Evolutionary conservation across 345 rosid genomes (phyloP).

Genomic region (Garcia nutans): DNA sequence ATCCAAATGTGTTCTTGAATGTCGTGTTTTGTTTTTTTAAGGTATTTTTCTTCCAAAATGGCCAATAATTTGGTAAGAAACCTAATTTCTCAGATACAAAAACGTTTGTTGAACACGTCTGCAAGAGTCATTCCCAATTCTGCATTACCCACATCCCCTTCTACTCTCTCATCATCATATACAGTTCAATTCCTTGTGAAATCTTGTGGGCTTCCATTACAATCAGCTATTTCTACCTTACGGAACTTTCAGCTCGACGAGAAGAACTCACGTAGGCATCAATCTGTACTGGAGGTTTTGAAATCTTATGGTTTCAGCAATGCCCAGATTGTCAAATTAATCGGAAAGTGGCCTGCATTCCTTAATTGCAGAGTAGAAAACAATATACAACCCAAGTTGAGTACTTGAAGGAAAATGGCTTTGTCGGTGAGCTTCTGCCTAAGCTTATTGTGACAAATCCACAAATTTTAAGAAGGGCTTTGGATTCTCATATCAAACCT

Average conservation of each 20-base stretch:
- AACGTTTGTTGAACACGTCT: conserved; percentile 2
- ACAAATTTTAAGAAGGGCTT: background rate
- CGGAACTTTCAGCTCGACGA: conserved; percentile 10
- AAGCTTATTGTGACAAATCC: conserved; percentile 19
- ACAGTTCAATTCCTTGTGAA: conserved; percentile 15
- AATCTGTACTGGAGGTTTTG: conserved; percentile 15
- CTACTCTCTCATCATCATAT: background rate
- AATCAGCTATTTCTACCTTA: conserved; percentile 25
- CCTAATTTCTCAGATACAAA: background rate
- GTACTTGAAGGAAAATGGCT: conserved; percentile 15
- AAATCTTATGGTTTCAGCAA: conserved; percentile 18
- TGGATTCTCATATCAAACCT: conserved; percentile 22
- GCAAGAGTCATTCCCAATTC: background rate
- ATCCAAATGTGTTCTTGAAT: background rate
- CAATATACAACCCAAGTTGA: conserved; percentile 23
- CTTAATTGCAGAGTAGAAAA: background rate
- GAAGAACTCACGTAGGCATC: background rate
- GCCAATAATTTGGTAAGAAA: background rate
- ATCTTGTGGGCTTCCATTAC: conserved; percentile 25
- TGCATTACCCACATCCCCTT: background rate
- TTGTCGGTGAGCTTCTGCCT: conserved; percentile 20
- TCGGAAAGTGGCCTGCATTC: conserved; percentile 12
- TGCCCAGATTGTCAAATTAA: conserved; percentile 22
- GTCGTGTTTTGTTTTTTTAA: too few relatives aligned
- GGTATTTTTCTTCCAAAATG: background rate